These are phyloP conservation scores for Pythium angustatum DNA, from an alignment of 352 stramenopile species.

Conservation along the genomic window DNA sequence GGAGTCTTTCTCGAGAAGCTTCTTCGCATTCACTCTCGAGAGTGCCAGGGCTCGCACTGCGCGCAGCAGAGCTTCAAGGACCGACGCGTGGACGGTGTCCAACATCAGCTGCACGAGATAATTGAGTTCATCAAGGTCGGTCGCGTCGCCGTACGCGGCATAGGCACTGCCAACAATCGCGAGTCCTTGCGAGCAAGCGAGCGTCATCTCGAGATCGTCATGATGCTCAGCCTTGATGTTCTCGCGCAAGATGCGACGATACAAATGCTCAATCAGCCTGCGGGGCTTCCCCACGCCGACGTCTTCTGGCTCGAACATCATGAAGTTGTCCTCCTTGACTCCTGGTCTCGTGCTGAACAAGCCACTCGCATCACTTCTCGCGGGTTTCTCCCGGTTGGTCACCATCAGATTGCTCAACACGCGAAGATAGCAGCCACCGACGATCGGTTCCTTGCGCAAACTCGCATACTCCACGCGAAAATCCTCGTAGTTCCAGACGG, in stretches of 20 bases:
- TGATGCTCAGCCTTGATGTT: constrained; percentile 70
- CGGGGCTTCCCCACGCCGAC: constrained; percentile 58
- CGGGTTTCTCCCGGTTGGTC: background rate
- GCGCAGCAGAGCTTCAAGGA: constrained; percentile 60
- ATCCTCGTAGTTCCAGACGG: constrained; percentile 96
- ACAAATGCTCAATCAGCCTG: constrained; percentile 55
- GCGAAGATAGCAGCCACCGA: constrained; percentile 91
- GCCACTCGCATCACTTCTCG: constrained; percentile 2
- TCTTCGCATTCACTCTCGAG: constrained; percentile 49
- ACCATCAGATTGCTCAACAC: constrained; percentile 45
- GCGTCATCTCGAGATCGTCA: constrained; percentile 59
- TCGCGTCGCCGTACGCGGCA: constrained; percentile 33
- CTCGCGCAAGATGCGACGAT: constrained; percentile 76
- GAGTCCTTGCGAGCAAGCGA: constrained; percentile 66
- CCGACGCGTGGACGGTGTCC: constrained; percentile 57
- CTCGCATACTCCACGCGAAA: constrained; percentile 92
- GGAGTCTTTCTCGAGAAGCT: constrained; percentile 43
- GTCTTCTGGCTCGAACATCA: constrained; percentile 48
- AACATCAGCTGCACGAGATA: constrained; percentile 66
- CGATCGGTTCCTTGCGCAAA: constrained; percentile 81
- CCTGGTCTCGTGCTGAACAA: background rate
- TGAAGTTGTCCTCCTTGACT: constrained; percentile 52
- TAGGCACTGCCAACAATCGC: constrained; percentile 61
- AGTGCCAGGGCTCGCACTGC: constrained; percentile 59
- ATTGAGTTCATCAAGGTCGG: constrained; percentile 69